These are phyloP conservation scores for Hygrophoropsis aurantiaca DNA, from an alignment of 768 basidiomycete species.

Conservation along the genomic window DNA sequence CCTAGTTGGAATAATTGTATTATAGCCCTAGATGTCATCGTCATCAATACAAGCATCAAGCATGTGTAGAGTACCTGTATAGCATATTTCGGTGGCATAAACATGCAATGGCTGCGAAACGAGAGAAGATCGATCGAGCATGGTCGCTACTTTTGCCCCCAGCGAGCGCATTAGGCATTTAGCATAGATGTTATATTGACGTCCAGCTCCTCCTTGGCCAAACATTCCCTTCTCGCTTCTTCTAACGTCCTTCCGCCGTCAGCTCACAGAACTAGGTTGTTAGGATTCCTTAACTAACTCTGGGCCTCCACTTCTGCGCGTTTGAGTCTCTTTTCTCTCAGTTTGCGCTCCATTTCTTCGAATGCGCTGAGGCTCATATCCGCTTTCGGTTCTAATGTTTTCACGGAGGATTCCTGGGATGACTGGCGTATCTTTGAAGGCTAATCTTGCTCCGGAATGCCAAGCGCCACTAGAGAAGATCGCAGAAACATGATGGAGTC, in stretches of 20 bases:
- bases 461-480: slow-evolving; percentile 43
- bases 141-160: no score
- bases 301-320: slow-evolving; percentile 33
- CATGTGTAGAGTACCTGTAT: no score
- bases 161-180: no score
- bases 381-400: slow-evolving; percentile 20
- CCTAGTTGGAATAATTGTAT: no score
- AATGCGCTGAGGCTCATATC: slow-evolving; percentile 59
- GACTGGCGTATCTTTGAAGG: slow-evolving; percentile 47
- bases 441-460: slow-evolving; percentile 64
- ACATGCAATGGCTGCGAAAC: no score
- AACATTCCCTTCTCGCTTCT: slow-evolving; percentile 14
- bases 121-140: no score
- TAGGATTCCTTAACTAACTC: slow-evolving; percentile 35
- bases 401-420: slow-evolving; percentile 1
- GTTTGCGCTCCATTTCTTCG: slow-evolving; percentile 63
- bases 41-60: no score
- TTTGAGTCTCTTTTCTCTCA: slow-evolving; percentile 46
- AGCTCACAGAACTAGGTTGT: slow-evolving; percentile 6
- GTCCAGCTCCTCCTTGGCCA: slow-evolving; percentile 3
- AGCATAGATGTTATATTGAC: no score
- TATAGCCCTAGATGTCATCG: no score
- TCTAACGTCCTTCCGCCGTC: slow-evolving; percentile 15
- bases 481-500: slow-evolving; percentile 51
- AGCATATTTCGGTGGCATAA: no score